Base-by-base conservation (phyloP, 1,284 basidiomycete genomes). In the Irpex sp. region DNA sequence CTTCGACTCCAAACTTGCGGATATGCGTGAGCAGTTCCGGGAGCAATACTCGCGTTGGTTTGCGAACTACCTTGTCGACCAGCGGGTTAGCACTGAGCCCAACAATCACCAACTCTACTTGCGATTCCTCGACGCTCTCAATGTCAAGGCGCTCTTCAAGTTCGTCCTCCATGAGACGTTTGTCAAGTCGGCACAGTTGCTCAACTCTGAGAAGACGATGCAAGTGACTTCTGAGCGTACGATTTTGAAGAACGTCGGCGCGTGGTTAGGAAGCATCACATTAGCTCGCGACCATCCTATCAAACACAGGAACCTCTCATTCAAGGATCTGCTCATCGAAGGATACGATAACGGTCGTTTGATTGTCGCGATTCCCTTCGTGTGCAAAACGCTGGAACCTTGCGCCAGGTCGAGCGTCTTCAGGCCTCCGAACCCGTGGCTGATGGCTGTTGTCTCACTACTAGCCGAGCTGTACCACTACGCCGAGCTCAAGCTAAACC, bases 31-130 rank as follows among this genome's bases (percentile, higher is more conserved):
- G 59, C 80, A 91, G 62, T 96, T 96, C 75, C 84, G 91, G 57
- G 89, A 94, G 68, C 81, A 86, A 58, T 88, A 95, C 72, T 87
- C 96, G 47, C 85, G 92, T 63, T 99, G 97, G 97, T 97, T 99
- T 74, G 96, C 97, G 49, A 91, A 96, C 74, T 99, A 99, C 77
- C 85, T 99, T 54, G 95, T 99, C 31, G 93, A 97, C 70, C 94
- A 98, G 73, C 94, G 97, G 57, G 90, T 99, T 76, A 93, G 91
- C 77, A 92, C 93, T 64, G 97, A 99, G 78, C 95, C 94, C 58
- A 99, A 99, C 81, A 98, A 99, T 72, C 97, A 99, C 71, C 86
- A 88, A 55, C 86, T 99, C 37, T 99, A 99, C 76, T 87, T 97
- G 67, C 91, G 95, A 65, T 93, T 99, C 74, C 80, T 99, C 62